Percentiles rank a stretch among this genome's conserved stretches.
Evolutionary conservation across 805 yeast species (phyloP).

Genomic region (Cyberlindnera xylosilytica): DNA sequence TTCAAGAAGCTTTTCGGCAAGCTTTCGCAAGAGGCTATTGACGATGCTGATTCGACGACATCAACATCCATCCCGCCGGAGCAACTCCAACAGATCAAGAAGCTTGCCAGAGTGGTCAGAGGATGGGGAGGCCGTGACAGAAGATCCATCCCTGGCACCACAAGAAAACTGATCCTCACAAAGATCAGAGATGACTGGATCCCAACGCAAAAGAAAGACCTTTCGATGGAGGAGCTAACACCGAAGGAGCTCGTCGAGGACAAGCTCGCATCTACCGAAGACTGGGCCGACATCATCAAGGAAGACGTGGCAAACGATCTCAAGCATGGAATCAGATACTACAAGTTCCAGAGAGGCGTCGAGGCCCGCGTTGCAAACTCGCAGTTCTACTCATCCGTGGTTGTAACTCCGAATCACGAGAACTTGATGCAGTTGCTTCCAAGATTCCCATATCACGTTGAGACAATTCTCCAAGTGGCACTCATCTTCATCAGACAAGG

Average conservation of each 20-base stretch:
- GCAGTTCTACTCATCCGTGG: conserved; percentile 61
- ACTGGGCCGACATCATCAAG: conserved; percentile 49
- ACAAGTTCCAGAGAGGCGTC: conserved; percentile 42
- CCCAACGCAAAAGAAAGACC: conserved; percentile 61
- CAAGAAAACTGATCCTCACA: conserved; percentile 63
- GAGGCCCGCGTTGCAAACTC: conserved; percentile 36
- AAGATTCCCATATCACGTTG: conserved; percentile 69
- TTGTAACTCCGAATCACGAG: conserved; percentile 77
- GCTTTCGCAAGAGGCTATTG: conserved; percentile 60
- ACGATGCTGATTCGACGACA: conserved; percentile 74
- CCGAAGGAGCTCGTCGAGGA: conserved; percentile 35
- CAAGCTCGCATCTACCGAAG: conserved; percentile 33
- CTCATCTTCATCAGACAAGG: conserved; percentile 75
- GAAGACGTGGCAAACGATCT: conserved; percentile 36
- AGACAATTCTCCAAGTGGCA: conserved; percentile 76
- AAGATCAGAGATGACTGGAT: conserved; percentile 79
- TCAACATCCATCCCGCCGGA: conserved; percentile 70
- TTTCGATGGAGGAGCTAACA: conserved; percentile 55
- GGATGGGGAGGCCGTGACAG: conserved; percentile 87
- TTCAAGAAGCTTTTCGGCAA: conserved; percentile 69
- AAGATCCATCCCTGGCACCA: conserved; percentile 68
- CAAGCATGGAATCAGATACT: conserved; percentile 52
- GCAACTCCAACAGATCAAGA: conserved; percentile 58
- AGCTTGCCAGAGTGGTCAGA: conserved; percentile 47
- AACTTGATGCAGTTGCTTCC: conserved; percentile 54